A percentile compares a stretch with the other conserved stretches of the same genome.
These are phyloP conservation scores for Epichloe bromicola DNA, from an alignment of 2,329 filamentous ascomycete species.

Conservation along the genomic window DNA sequence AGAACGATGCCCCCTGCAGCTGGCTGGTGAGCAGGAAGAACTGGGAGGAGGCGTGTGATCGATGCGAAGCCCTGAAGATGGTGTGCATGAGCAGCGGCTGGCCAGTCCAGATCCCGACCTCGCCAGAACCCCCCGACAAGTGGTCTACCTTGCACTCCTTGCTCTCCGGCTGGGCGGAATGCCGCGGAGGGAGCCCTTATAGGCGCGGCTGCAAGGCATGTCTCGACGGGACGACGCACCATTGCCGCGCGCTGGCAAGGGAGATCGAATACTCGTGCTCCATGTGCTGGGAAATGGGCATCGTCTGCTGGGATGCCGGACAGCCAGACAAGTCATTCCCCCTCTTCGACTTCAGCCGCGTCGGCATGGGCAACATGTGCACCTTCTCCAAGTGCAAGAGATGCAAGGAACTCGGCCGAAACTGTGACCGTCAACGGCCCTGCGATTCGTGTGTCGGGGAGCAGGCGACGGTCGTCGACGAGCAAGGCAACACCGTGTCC, in stretches of 20 bases:
- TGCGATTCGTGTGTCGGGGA: conserved; percentile 21
- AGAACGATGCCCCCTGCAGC: conserved; percentile 7
- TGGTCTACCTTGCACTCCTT: conserved; percentile 9
- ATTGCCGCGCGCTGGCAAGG: conserved; percentile 11
- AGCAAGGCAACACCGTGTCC: not conserved
- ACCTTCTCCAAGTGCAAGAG: conserved; percentile 14
- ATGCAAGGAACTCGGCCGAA: conserved; percentile 11
- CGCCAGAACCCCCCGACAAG: conserved; percentile 1
- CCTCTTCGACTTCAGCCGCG: conserved; percentile 17
- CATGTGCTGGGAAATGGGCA: conserved; percentile 18
- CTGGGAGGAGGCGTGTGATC: conserved; percentile 12
- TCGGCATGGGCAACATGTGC: conserved; percentile 18
- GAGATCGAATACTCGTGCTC: conserved; percentile 10
- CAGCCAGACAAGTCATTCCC: conserved; percentile 7
- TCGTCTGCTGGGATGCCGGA: conserved; percentile 13
- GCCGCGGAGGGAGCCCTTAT: conserved; percentile 7
- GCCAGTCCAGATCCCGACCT: conserved; percentile 5
- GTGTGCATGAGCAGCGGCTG: conserved; percentile 11
- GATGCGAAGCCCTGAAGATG: conserved; percentile 9
- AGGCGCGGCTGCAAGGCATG: conserved; percentile 10
- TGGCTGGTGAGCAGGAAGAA: conserved; percentile 11
- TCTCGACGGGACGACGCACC: conserved; percentile 1
- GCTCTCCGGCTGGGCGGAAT: conserved; percentile 9
- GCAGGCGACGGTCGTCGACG: not conserved
- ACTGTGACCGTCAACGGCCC: conserved; percentile 25